Evolutionary conservation across 495 filamentous ascomycete species (phyloP).

Genomic region (Glarea lozoyensis): DNA sequence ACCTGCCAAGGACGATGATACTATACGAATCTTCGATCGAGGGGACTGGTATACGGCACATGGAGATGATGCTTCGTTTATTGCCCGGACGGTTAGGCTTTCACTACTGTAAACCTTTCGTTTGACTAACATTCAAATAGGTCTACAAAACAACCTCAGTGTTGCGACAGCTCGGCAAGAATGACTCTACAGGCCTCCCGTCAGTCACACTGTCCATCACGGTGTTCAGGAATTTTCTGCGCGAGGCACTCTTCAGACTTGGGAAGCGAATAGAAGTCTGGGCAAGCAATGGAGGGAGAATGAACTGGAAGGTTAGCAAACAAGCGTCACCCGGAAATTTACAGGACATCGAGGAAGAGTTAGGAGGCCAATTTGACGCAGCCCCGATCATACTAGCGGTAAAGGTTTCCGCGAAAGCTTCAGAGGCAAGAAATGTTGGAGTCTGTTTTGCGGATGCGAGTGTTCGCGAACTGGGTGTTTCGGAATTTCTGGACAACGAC

Average conservation of each 20-base stretch:
- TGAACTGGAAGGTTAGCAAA: constrained; percentile 85
- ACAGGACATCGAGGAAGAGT: constrained; percentile 94
- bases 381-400: constrained; percentile 92
- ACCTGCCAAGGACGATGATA: constrained; percentile 55
- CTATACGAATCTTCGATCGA: constrained; percentile 84
- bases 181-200: constrained; percentile 69
- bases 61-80: constrained; percentile 85
- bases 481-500: constrained; percentile 97
- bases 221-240: constrained; percentile 90
- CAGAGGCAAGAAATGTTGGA: constrained; percentile 77
- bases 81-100: constrained; percentile 66
- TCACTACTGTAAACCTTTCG: background rate
- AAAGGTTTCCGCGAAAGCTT: constrained; percentile 80
- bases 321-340: constrained; percentile 92
- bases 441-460: constrained; percentile 98
- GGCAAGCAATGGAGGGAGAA: constrained; percentile 64
- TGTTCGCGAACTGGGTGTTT: constrained; percentile 90
- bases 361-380: constrained; percentile 77
- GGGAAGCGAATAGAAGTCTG: constrained; percentile 90
- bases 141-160: constrained; percentile 98
- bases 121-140: constrained; percentile 25
- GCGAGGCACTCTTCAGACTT: constrained; percentile 84
- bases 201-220: constrained; percentile 92
- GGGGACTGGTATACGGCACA: constrained; percentile 95
- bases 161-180: constrained; percentile 76